phyloP scores from a whole-genome alignment of 2,329 filamentous ascomycete species.

The Setomelanomma holmii region DNA sequence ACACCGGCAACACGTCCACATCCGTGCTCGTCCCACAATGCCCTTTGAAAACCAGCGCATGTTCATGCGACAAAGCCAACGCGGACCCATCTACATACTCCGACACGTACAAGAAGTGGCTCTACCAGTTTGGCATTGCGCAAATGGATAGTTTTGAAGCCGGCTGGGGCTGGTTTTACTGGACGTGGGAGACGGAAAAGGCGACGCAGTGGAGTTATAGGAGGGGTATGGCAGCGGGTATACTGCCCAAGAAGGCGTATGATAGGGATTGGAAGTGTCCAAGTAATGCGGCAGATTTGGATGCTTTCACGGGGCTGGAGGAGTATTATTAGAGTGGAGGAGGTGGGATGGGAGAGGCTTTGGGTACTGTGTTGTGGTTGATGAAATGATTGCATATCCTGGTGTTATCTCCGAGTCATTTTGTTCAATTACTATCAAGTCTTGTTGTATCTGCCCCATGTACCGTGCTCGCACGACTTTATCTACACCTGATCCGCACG shows the following conservation, averaged over 20 bases:
- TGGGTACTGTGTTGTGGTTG: neutral
- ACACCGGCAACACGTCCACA: slow-evolving; percentile 68
- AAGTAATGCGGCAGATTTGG: slow-evolving; percentile 37
- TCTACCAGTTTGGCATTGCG: slow-evolving; percentile 89
- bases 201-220: slow-evolving; percentile 93
- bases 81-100: slow-evolving; percentile 73
- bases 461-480: no score
- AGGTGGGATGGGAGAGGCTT: neutral
- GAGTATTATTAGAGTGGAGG: slow-evolving; percentile 49
- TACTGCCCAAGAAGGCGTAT: slow-evolving; percentile 68
- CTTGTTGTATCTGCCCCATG: no score
- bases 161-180: slow-evolving; percentile 98
- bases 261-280: slow-evolving; percentile 54
- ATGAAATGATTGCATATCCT: neutral
- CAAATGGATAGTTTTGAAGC: slow-evolving; percentile 96
- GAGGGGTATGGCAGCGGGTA: slow-evolving; percentile 76
- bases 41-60: slow-evolving; percentile 67
- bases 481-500: no score
- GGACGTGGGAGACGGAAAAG: slow-evolving; percentile 94
- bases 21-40: slow-evolving; percentile 76
- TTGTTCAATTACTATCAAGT: no score
- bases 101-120: slow-evolving; percentile 79
- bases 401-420: no score
- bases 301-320: slow-evolving; percentile 52
- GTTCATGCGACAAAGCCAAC: slow-evolving; percentile 79